phyloP scores from a whole-genome alignment of 2,329 filamentous ascomycete species.

The Periconia macrospinosa region DNA sequence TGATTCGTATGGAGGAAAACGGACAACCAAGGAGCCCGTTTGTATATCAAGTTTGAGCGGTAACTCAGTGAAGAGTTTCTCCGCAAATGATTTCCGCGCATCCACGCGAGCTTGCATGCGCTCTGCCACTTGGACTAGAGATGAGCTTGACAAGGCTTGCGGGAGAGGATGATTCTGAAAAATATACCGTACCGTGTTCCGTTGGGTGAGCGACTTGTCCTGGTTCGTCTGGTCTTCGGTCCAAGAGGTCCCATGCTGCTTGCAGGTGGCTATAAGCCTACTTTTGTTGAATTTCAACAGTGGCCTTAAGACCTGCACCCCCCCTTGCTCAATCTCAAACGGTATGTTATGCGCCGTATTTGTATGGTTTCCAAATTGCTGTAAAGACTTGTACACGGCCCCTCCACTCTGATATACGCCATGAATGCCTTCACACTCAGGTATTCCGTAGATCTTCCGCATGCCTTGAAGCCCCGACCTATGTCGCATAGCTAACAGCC shows the following conservation, averaged over 20 bases:
- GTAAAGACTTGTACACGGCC: neutral
- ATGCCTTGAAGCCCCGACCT: conserved; percentile 76
- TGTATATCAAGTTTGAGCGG: conserved; percentile 49
- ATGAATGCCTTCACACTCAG: conserved; percentile 77
- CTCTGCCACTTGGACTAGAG: conserved; percentile 54
- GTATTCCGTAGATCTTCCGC: conserved; percentile 66
- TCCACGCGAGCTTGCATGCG: conserved; percentile 58
- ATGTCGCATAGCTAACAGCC: conserved; percentile 68
- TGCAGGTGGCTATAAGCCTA: conserved; percentile 73
- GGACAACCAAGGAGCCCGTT: conserved; percentile 37
- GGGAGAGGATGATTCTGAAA: conserved; percentile 65
- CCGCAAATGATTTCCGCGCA: conserved; percentile 55
- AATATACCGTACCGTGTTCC: conserved; percentile 79
- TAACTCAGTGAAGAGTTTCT: conserved; percentile 55
- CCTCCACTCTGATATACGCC: conserved; percentile 59
- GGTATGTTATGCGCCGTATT: too few species aligned
- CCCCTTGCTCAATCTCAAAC: conserved; percentile 61
- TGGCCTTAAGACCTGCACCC: conserved; percentile 69
- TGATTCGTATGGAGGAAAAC: conserved; percentile 24
- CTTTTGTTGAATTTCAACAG: conserved; percentile 72
- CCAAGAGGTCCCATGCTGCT: conserved; percentile 69
- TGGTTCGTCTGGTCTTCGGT: conserved; percentile 84
- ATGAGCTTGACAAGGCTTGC: conserved; percentile 63
- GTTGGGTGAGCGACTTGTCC: conserved; percentile 72
- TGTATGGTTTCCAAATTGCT: neutral